These are phyloP conservation scores for Scheffersomyces lignicola DNA, from an alignment of 1,139 yeast genomes.

Conservation along the genomic window DNA sequence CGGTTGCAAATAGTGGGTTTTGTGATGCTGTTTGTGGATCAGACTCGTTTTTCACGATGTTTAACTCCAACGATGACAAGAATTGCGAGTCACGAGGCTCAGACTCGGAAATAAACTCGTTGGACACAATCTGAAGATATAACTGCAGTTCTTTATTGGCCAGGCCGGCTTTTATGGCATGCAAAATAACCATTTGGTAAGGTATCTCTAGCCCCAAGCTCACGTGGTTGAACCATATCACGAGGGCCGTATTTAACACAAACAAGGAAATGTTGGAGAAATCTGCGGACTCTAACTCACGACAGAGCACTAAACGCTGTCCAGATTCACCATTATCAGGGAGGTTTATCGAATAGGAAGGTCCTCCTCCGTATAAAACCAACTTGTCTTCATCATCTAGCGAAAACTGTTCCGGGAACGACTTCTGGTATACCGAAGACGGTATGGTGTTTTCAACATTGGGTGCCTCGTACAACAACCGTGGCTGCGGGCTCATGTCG, in stretches of 20 bases:
- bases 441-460: conserved; percentile 45
- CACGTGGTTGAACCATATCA: conserved; percentile 35
- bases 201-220: conserved; percentile 39
- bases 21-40: background rate
- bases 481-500: conserved; percentile 17
- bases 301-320: background rate
- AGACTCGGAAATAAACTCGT: conserved; percentile 15
- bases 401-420: conserved; percentile 42
- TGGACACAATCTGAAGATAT: conserved; percentile 34
- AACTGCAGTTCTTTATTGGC: conserved; percentile 15
- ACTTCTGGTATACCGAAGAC: conserved; percentile 30
- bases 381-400: conserved; percentile 42
- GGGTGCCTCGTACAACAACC: conserved; percentile 35
- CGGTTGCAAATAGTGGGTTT: conserved; percentile 12
- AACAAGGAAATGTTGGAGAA: conserved; percentile 25
- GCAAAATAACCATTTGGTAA: conserved; percentile 38
- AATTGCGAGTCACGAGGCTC: conserved; percentile 12
- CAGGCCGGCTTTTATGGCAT: conserved; percentile 31
- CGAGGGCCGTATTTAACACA: conserved; percentile 38
- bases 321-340: background rate
- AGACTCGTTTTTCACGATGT: conserved; percentile 8
- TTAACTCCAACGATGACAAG: conserved; percentile 21
- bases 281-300: conserved; percentile 7
- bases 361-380: conserved; percentile 43
- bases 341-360: conserved; percentile 12